These are phyloP conservation scores for Phylloporus rhodoxanthus DNA, from an alignment of 768 basidiomycete species.

Conservation along the genomic window DNA sequence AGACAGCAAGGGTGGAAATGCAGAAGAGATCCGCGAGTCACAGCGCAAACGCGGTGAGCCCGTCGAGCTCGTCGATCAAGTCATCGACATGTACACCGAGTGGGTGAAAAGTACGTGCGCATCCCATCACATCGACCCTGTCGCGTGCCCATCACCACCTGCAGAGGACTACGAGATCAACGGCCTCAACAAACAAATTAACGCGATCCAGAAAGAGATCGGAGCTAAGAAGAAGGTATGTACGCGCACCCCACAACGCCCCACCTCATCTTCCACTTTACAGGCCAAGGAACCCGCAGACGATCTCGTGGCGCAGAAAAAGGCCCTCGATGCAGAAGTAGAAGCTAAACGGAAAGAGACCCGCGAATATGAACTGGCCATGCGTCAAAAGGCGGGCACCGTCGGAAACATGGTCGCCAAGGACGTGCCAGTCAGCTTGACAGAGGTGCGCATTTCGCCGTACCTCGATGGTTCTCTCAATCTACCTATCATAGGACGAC, in stretches of 20 bases:
- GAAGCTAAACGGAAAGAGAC: constrained; percentile 70
- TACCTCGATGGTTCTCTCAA: not conserved
- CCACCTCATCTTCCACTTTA: not conserved
- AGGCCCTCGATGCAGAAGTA: constrained; percentile 75
- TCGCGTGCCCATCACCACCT: not conserved
- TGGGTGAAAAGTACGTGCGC: constrained; percentile 83
- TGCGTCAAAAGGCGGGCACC: constrained; percentile 74
- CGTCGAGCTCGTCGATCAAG: constrained; percentile 90
- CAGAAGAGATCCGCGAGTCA: constrained; percentile 84
- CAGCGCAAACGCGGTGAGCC: constrained; percentile 87
- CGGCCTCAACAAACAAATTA: constrained; percentile 72
- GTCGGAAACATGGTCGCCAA: constrained; percentile 94
- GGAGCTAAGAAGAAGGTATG: constrained; percentile 85
- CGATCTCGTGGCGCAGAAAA: constrained; percentile 80
- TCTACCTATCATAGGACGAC: constrained; percentile 61
- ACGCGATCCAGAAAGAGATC: constrained; percentile 92
- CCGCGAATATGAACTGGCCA: constrained; percentile 66
- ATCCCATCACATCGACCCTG: not conserved
- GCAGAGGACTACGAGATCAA: constrained; percentile 86
- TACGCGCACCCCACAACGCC: not conserved
- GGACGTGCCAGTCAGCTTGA: constrained; percentile 75
- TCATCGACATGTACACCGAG: constrained; percentile 84
- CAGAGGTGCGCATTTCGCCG: constrained; percentile 53
- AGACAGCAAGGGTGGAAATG: constrained; percentile 86
- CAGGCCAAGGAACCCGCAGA: constrained; percentile 91